Base-by-base conservation (phyloP, 768 basidiomycete species). In the Daedaleopsis sinensis region DNA sequence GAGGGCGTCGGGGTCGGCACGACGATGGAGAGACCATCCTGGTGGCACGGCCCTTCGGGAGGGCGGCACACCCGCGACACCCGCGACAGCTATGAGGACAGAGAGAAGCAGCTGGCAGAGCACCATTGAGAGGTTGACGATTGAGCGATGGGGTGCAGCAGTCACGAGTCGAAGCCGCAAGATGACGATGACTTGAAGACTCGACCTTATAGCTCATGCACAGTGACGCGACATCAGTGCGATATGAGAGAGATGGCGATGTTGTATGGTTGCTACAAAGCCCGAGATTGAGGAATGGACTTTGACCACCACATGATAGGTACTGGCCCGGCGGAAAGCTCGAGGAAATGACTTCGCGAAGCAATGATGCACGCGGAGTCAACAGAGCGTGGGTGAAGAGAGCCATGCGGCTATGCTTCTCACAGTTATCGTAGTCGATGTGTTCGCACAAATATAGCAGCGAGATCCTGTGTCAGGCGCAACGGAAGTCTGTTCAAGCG, bases 21-120 rank as follows among this genome's bases (percentile, higher is more conserved):
- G 72, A 36, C 77, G 73, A 37, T 72, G 61, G 43, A 73, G 66
- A 1, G 69, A 59, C 81, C 82, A 84, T 60, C 78, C 80, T 32
- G 42, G 15, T 10, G 54, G 42, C 8, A 44, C n/a, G 21, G 24
- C 39, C 13, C n/a, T 42, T 3, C 39, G 13, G 3, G 39, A 42
- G 39, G 39, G 23, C 11, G 38, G 54, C 24, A 42, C 38, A 38
- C 23, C 54, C 7, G 27, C 32, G 32, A 27, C 51, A n/a, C 7
- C 16, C 15, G 51, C 32, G 16, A 37, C 32, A 5, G n/a, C n/a
- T 13, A 32, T 11, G 15, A 32, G 27, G 12, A 52, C 16, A 32
- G n/a, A 36, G 1, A 52, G 32, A 1, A 55, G 13, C 24, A 55
- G 21, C 27, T n/a, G 39, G 52, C 13, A 39, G 52, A 54, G 21